Conservation (phyloP, 2,329 filamentous ascomycete species). For the Tolypocladium pustulatum region DNA sequence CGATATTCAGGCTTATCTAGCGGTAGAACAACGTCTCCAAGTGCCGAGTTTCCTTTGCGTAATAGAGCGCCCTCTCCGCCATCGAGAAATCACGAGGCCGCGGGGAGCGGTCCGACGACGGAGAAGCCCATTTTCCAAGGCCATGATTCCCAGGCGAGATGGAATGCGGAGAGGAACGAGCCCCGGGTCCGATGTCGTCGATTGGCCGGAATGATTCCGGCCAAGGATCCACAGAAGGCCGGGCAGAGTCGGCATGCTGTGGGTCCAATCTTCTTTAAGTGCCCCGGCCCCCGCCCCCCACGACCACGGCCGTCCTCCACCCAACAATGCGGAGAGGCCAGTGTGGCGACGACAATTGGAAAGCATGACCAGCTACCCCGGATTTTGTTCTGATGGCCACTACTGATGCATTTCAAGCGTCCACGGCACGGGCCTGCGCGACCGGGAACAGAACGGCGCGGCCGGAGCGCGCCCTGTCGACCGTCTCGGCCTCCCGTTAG, state of each 20-base stretch:
- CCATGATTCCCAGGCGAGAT: neutral
- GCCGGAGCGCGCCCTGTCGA: neutral
- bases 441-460: neutral
- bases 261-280: conserved; percentile 4
- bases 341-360: neutral
- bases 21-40: neutral
- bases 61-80: neutral
- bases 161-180: neutral
- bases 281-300: conserved; percentile 3
- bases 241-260: conserved; percentile 13
- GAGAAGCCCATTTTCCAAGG: neutral
- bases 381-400: neutral
- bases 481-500: neutral
- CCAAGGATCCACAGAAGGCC: conserved; percentile 13
- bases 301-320: neutral
- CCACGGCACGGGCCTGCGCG: neutral
- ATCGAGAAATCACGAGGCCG: neutral
- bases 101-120: neutral
- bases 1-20: neutral
- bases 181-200: conserved; percentile 16
- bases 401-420: neutral
- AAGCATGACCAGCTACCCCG: neutral
- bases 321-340: neutral
- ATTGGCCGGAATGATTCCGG: conserved; percentile 24
- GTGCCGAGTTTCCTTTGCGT: neutral